Evolutionary conservation across 2,329 filamentous ascomycete species (phyloP).

Genomic region (Penicillium verrucosum): DNA sequence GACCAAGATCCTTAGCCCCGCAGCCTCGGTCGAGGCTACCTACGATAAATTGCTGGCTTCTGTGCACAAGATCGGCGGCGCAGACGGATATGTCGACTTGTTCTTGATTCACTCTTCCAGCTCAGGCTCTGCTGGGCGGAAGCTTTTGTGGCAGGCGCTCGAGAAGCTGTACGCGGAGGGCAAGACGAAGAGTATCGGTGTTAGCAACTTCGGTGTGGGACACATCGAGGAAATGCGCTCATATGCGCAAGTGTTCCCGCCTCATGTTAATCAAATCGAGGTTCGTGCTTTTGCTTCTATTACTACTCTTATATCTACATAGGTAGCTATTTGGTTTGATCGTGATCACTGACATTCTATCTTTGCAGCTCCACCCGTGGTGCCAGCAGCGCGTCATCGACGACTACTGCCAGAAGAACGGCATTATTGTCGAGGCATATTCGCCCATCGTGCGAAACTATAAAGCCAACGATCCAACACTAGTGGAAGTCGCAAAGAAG

Average conservation of each 20-base stretch:
- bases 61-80: conserved; percentile 58
- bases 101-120: conserved; percentile 67
- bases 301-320: not conserved
- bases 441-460: conserved; percentile 61
- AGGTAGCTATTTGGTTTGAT: not conserved
- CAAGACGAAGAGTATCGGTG: conserved; percentile 63
- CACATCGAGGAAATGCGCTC: conserved; percentile 67
- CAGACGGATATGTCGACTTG: conserved; percentile 65
- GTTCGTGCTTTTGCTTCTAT: conserved; percentile 41
- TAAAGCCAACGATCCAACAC: conserved; percentile 65
- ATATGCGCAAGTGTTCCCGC: conserved; percentile 65
- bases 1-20: conserved; percentile 62
- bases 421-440: conserved; percentile 55
- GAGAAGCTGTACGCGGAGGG: conserved; percentile 61
- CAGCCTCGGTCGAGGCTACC: conserved; percentile 54
- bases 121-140: conserved; percentile 53
- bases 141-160: conserved; percentile 64
- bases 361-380: conserved; percentile 65
- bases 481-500: conserved; percentile 66
- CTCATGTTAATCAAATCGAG: conserved; percentile 72
- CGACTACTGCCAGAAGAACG: conserved; percentile 52
- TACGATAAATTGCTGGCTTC: conserved; percentile 61
- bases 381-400: conserved; percentile 61
- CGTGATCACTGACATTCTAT: conserved; percentile 14
- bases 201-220: conserved; percentile 67